phyloP scores from a whole-genome alignment of 2,329 filamentous ascomycete genomes.

The Orbilia blumenaviensis region DNA sequence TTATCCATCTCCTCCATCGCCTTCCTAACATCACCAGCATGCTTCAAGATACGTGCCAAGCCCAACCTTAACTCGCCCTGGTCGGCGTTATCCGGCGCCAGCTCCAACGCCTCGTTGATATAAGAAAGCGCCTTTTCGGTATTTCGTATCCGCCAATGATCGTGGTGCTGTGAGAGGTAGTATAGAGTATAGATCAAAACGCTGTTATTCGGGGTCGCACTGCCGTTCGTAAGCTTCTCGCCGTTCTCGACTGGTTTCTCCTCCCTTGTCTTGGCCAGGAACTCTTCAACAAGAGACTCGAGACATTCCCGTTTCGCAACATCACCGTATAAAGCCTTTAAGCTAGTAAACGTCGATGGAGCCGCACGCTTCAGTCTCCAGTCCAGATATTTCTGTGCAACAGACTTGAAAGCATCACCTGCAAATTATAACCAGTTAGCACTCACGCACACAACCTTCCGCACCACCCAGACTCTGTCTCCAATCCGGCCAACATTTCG shows the following conservation, averaged over 20 bases:
- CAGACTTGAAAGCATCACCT: constrained; percentile 79
- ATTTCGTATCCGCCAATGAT: constrained; percentile 87
- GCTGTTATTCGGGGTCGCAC: constrained; percentile 69
- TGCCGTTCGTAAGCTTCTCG: constrained; percentile 65
- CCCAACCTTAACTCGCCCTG: constrained; percentile 84
- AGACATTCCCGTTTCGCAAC: constrained; percentile 79
- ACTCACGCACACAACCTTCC: no score
- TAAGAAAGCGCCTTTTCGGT: constrained; percentile 81
- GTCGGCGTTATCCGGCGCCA: constrained; percentile 77
- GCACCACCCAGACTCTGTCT: constrained; percentile 1
- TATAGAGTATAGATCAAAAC: constrained; percentile 76
- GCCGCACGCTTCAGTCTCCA: constrained; percentile 91
- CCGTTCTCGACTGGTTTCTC: constrained; percentile 63
- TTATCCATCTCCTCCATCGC: constrained; percentile 89
- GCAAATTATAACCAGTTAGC: constrained; percentile 40
- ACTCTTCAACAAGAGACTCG: constrained; percentile 78
- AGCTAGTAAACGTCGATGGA: constrained; percentile 93
- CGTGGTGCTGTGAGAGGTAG: constrained; percentile 96
- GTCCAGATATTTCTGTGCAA: constrained; percentile 80
- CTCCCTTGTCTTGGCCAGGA: constrained; percentile 66
- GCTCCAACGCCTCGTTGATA: constrained; percentile 82
- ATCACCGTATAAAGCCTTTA: constrained; percentile 90
- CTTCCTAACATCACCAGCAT: constrained; percentile 79
- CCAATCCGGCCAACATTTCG: constrained; percentile 53
- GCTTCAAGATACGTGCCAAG: constrained; percentile 93